Evolutionary conservation across 345 rosid species (phyloP), one percentile per base, ranked within the genome.

Genomic region (Diplotaxis tenuifolia): DNA sequence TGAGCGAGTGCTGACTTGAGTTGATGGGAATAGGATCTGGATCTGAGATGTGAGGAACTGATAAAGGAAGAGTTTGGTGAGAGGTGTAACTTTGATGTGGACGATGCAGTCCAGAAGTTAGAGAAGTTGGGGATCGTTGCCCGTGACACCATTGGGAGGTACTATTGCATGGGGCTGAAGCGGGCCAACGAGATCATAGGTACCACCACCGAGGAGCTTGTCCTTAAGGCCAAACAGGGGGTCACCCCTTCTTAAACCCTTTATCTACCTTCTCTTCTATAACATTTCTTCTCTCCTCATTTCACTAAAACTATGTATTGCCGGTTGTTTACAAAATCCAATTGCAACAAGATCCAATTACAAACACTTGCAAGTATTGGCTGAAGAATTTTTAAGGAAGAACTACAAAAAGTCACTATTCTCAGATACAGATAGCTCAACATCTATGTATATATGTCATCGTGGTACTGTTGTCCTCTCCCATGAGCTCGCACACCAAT

Each of bases 71-170:
- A 88, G 80, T 94, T 94, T 77, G 85, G 75, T 42, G 96, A 84
- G 79, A 80, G 81, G 70, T 91, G 97, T 75, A 88, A 94, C 80
- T 91, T 94, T 77, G 96, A 91, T 55, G 97, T 94, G 73, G 98
- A 91, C 53, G 97, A 91, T 84, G 97, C 98, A 57, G 83, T 95
- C 78, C 77, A 74, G 23, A 95, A 95, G 88, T 83, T 92, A 52
- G 92, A 91, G 84, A 95, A 87, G 81, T 64, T 90, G 71, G 89
- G 94, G 60, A 92, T 95, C 5, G 89, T 95, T 77, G 42, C 84
- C 62, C 88, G 86, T 88, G 98, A 93, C 77, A 78, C 86, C 6
- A 83, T 87, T n/a, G 98, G 96, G 60, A 86, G 90, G 70, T 89
- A 80, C 74, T 85, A 68, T 67, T 88, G 91, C 64, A 86, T 88